Conservation (phyloP, 257 asterid species). For the Solanum megistacrolobum region DNA sequence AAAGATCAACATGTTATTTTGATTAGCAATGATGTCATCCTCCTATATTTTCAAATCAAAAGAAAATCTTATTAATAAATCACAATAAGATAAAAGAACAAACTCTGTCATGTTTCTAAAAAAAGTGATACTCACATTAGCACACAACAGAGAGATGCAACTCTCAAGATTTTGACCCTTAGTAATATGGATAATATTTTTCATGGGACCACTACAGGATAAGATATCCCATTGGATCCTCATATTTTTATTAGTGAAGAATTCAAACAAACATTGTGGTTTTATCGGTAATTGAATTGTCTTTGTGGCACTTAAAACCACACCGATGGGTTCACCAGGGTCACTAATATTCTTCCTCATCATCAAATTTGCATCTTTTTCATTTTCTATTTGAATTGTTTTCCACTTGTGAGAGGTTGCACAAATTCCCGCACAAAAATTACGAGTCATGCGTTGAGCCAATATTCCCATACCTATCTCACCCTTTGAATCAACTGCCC, state of each 20-base stretch:
- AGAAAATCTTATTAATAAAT: constrained; percentile 4
- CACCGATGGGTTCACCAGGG: constrained; percentile 51
- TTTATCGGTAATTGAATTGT: constrained; percentile 58
- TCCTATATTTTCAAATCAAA: constrained; percentile 19
- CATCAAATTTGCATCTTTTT: constrained; percentile 41
- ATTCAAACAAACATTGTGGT: constrained; percentile 34
- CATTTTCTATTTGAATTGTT: constrained; percentile 28
- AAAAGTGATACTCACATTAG: not conserved
- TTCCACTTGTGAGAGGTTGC: constrained; percentile 64
- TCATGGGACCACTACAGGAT: constrained; percentile 42
- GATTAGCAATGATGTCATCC: constrained; percentile 10
- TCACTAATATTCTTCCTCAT: constrained; percentile 41
- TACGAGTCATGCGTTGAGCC: constrained; percentile 68
- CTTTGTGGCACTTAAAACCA: constrained; percentile 38
- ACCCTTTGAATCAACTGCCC: too few species aligned
- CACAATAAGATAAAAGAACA: constrained; percentile 8
- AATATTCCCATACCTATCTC: constrained; percentile 31
- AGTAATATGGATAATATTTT: constrained; percentile 34
- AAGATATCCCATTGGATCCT: constrained; percentile 67
- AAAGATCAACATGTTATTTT: constrained; percentile 14
- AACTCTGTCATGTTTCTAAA: not conserved
- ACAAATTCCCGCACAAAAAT: constrained; percentile 57
- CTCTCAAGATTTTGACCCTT: constrained; percentile 54
- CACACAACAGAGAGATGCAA: constrained; percentile 35
- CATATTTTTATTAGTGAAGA: constrained; percentile 40